These are phyloP conservation scores for Penicillium daleae DNA, from an alignment of 495 filamentous ascomycete species.

Conservation along the genomic window DNA sequence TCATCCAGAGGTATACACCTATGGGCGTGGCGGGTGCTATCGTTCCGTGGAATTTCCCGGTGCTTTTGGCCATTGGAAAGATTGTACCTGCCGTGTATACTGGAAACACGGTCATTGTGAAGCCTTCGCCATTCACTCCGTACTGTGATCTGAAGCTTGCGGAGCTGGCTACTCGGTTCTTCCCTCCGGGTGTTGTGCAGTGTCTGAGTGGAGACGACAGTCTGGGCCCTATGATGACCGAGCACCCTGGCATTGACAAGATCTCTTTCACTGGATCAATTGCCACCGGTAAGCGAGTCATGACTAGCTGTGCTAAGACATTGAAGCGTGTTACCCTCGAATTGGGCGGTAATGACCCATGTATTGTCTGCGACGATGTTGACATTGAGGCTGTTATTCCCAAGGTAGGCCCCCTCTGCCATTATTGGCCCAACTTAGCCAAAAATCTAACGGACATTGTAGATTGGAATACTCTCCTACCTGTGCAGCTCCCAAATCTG, in stretches of 20 bases:
- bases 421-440: background rate
- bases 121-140: constrained; percentile 67
- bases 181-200: constrained; percentile 70
- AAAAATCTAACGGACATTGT: background rate
- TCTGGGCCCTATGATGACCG: constrained; percentile 61
- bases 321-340: constrained; percentile 65
- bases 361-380: constrained; percentile 66
- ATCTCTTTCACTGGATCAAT: constrained; percentile 72
- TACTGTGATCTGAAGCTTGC: constrained; percentile 67
- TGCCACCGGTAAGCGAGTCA: constrained; percentile 64
- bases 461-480: constrained; percentile 50
- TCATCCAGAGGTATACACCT: constrained; percentile 57
- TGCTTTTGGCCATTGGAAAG: constrained; percentile 61
- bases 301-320: constrained; percentile 61
- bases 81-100: constrained; percentile 58
- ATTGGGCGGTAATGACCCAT: constrained; percentile 70
- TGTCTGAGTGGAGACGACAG: constrained; percentile 67
- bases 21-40: constrained; percentile 63
- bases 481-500: constrained; percentile 62
- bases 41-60: constrained; percentile 66
- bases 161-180: constrained; percentile 61
- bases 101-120: constrained; percentile 62
- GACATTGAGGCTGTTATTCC: constrained; percentile 64
- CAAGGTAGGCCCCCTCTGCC: constrained; percentile 34
- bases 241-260: constrained; percentile 66